Evolutionary conservation across 1,139 yeast species (phyloP).

Genomic region (Geotrichum histeridarum): DNA sequence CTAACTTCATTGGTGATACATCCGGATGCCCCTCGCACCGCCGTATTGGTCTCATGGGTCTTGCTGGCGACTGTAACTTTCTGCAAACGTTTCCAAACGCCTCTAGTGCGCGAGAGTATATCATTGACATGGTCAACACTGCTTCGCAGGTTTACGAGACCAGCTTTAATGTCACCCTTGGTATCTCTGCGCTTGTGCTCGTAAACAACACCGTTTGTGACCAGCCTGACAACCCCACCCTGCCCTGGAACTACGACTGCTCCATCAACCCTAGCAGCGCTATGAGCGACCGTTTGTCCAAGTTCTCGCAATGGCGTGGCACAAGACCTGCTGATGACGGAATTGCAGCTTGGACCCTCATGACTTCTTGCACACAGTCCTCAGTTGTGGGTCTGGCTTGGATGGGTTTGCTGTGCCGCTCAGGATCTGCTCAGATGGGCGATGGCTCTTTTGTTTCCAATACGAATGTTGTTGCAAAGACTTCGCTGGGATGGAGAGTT

Average conservation of each 20-base stretch:
- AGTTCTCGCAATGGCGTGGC: constrained; percentile 38
- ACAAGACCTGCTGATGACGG: constrained; percentile 28
- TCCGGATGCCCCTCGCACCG: constrained; percentile 37
- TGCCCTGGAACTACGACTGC: constrained; percentile 36
- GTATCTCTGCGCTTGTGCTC: constrained; percentile 28
- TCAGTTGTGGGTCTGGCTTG: constrained; percentile 41
- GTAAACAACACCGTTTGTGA: constrained; percentile 26
- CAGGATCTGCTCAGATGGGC: constrained; percentile 24
- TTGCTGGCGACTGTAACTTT: constrained; percentile 40
- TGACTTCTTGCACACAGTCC: constrained; percentile 37
- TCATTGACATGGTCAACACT: constrained; percentile 36
- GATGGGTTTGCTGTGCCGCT: constrained; percentile 38
- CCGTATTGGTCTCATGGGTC: constrained; percentile 37
- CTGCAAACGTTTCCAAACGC: constrained; percentile 31
- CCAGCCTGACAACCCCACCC: constrained; percentile 18
- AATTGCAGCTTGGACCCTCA: constrained; percentile 39
- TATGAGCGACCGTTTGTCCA: constrained; percentile 34
- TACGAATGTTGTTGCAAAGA: constrained; percentile 37
- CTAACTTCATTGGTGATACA: constrained; percentile 33
- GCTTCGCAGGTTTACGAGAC: constrained; percentile 38
- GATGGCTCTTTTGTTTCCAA: constrained; percentile 33
- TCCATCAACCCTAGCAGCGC: constrained; percentile 21
- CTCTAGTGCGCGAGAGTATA: constrained; percentile 34
- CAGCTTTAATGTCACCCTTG: constrained; percentile 39
- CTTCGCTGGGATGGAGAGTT: constrained; percentile 38